phyloP scores from a whole-genome alignment of 129 eudicot genomes.

The Deinandra increscens region DNA sequence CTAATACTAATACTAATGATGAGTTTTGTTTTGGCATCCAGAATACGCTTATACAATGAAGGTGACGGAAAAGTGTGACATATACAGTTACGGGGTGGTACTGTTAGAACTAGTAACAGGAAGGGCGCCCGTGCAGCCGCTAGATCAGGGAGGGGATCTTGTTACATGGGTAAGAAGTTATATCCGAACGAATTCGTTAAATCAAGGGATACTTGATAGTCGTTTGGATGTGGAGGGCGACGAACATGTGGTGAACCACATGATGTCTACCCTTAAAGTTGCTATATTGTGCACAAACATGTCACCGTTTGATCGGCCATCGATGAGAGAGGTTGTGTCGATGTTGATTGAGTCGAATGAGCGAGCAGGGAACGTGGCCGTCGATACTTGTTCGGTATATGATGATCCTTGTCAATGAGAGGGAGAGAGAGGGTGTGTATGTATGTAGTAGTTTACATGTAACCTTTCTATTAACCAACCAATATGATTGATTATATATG shows the following conservation, averaged over 20 bases:
- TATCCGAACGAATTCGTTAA: constrained; percentile 55
- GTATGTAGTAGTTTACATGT: constrained; percentile 16
- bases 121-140: constrained; percentile 83
- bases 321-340: constrained; percentile 87
- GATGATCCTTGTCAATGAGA: constrained; percentile 28
- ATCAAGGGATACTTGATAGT: constrained; percentile 69
- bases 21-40: constrained; percentile 29
- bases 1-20: too few species aligned
- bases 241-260: constrained; percentile 57
- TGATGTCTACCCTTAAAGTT: constrained; percentile 65
- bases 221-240: constrained; percentile 59
- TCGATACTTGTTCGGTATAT: constrained; percentile 41
- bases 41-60: constrained; percentile 99
- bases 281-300: constrained; percentile 74
- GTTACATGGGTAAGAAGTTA: constrained; percentile 77
- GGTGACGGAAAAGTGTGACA: constrained; percentile 92
- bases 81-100: constrained; percentile 95
- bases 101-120: constrained; percentile 89
- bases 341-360: constrained; percentile 80
- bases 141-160: constrained; percentile 93
- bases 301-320: constrained; percentile 85
- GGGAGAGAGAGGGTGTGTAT: too few species aligned
- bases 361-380: constrained; percentile 44
- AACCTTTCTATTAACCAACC: constrained; percentile 33
- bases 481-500: constrained; percentile 24